Percentiles rank a stretch among this genome's conserved stretches.
Evolutionary conservation across 441 rosid genomes (phyloP).

Genomic region (Flueggea neowawraea): DNA sequence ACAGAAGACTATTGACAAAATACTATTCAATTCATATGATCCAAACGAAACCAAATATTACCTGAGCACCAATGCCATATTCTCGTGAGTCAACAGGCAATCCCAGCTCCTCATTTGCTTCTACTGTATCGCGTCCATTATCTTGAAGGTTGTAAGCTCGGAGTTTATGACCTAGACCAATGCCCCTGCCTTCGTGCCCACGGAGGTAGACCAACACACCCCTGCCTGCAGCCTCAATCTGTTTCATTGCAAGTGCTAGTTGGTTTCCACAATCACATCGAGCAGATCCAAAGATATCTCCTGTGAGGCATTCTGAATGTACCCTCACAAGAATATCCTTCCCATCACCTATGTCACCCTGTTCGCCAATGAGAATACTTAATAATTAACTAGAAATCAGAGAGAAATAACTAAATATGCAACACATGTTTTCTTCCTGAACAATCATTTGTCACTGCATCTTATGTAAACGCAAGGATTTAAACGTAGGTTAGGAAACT

Average conservation of each 20-base stretch:
- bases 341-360: slow-evolving; percentile 89
- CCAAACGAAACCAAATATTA: slow-evolving; percentile 10
- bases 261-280: slow-evolving; percentile 88
- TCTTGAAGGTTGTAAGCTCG: slow-evolving; percentile 92
- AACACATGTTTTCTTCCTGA: too few relatives aligned
- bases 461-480: too few relatives aligned
- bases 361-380: slow-evolving; percentile 12
- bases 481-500: too few relatives aligned
- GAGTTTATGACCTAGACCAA: slow-evolving; percentile 91
- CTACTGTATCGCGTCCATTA: slow-evolving; percentile 79
- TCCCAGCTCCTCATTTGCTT: slow-evolving; percentile 87
- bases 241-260: slow-evolving; percentile 82
- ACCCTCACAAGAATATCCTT: slow-evolving; percentile 87
- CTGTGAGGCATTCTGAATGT: slow-evolving; percentile 88
- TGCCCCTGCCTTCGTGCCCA: slow-evolving; percentile 96
- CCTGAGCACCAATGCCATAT: slow-evolving; percentile 96
- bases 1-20: too few relatives aligned
- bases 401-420: neutral
- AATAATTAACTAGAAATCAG: slow-evolving; percentile 5
- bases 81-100: slow-evolving; percentile 87
- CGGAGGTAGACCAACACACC: slow-evolving; percentile 86
- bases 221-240: slow-evolving; percentile 74
- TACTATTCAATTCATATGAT: neutral
- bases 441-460: too few relatives aligned
- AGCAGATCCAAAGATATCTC: slow-evolving; percentile 89